phyloP scores from a whole-genome alignment of 2,329 filamentous ascomycete genomes.

The Aspergillus novofumigatus region DNA sequence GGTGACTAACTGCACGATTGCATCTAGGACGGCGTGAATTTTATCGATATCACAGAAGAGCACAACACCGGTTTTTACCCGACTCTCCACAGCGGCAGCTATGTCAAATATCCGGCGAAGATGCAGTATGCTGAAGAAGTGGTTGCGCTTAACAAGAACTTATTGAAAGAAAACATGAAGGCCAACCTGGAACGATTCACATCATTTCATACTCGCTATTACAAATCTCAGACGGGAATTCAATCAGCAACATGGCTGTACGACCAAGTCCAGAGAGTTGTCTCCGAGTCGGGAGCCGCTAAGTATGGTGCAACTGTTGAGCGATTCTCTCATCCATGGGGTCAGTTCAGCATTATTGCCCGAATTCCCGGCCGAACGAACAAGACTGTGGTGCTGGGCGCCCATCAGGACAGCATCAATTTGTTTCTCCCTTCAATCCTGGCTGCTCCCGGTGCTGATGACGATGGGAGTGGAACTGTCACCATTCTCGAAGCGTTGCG shows the following conservation, averaged over 20 bases:
- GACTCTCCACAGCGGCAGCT: constrained; percentile 28
- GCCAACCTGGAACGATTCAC: constrained; percentile 69
- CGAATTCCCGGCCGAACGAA: constrained; percentile 82
- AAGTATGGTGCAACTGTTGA: constrained; percentile 63
- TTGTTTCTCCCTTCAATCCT: constrained; percentile 80
- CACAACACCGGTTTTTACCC: constrained; percentile 59
- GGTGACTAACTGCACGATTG: neutral
- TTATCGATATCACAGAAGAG: constrained; percentile 87
- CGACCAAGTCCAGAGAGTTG: constrained; percentile 65
- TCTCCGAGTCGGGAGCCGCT: constrained; percentile 67
- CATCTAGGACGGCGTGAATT: constrained; percentile 70
- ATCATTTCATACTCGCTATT: constrained; percentile 56
- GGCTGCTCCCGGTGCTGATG: constrained; percentile 87
- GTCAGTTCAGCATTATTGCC: constrained; percentile 85
- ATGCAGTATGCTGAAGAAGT: constrained; percentile 64
- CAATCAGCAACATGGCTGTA: constrained; percentile 88
- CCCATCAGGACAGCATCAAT: constrained; percentile 95
- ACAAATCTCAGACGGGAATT: constrained; percentile 61
- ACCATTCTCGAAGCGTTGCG: constrained; percentile 91
- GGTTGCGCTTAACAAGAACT: constrained; percentile 59
- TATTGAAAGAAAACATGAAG: constrained; percentile 73
- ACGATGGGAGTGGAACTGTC: constrained; percentile 88
- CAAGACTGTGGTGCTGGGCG: constrained; percentile 81
- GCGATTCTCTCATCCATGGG: constrained; percentile 79
- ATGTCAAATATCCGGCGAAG: constrained; percentile 64